Conservation (phyloP, 2,329 filamentous ascomycete species). For the Cadophora sp. region DNA sequence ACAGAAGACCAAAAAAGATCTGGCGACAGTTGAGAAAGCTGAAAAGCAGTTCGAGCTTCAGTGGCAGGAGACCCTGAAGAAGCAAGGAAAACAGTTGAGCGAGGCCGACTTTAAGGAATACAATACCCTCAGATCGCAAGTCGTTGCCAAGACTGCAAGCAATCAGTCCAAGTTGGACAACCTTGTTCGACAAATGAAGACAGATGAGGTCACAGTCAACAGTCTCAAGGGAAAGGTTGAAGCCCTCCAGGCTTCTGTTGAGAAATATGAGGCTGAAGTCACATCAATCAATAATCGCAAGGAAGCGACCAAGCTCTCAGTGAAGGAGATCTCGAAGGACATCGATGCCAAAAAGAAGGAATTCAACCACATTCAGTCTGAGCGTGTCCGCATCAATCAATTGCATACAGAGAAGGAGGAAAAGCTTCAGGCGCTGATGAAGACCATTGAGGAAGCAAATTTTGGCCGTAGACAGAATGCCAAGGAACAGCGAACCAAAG, state of each 20-base stretch:
- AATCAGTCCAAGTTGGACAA: slow-evolving; percentile 87
- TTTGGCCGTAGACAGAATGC: slow-evolving; percentile 86
- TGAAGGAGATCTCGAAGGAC: slow-evolving; percentile 75
- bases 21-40: slow-evolving; percentile 86
- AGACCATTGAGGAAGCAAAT: slow-evolving; percentile 83
- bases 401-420: slow-evolving; percentile 89
- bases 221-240: slow-evolving; percentile 90
- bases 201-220: slow-evolving; percentile 88
- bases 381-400: slow-evolving; percentile 80
- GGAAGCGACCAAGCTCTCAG: slow-evolving; percentile 63
- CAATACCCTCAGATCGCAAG: slow-evolving; percentile 81
- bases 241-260: slow-evolving; percentile 73
- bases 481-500: slow-evolving; percentile 78
- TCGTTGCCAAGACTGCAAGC: slow-evolving; percentile 80
- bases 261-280: slow-evolving; percentile 77
- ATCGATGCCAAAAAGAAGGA: slow-evolving; percentile 90
- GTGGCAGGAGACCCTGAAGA: slow-evolving; percentile 83
- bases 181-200: slow-evolving; percentile 86
- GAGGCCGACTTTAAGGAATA: slow-evolving; percentile 90
- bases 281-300: slow-evolving; percentile 73
- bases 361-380: slow-evolving; percentile 83
- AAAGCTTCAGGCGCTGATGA: slow-evolving; percentile 81
- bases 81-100: slow-evolving; percentile 85
- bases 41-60: slow-evolving; percentile 88
- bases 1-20: slow-evolving; percentile 78